These are phyloP conservation scores for Aleurites moluccanus DNA, from an alignment of 441 rosid species.

Conservation along the genomic window DNA sequence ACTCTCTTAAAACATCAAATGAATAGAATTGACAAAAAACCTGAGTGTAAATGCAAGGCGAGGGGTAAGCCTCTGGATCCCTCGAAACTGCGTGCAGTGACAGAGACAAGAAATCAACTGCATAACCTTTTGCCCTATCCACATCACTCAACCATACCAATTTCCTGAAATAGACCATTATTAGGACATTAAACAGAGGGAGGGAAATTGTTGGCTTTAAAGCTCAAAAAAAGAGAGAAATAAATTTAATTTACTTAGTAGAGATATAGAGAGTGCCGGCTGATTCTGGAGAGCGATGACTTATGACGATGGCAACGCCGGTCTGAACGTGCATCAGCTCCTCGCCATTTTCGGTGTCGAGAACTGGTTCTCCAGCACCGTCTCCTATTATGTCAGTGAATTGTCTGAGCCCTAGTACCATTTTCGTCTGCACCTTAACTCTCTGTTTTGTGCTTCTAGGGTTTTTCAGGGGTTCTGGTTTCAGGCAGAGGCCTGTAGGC, in stretches of 20 bases:
- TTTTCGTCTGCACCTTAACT: constrained; percentile 2
- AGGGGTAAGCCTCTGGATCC: constrained; percentile 78
- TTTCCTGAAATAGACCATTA: constrained; percentile 46
- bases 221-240: not conserved
- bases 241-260: constrained; percentile 39
- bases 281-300: constrained; percentile 56
- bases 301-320: constrained; percentile 66
- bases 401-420: constrained; percentile 65
- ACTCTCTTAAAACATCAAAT: not conserved
- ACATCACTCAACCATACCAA: constrained; percentile 83
- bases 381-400: constrained; percentile 51
- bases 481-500: not conserved
- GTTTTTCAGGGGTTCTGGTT: not conserved
- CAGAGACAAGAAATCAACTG: constrained; percentile 78
- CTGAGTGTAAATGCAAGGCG: constrained; percentile 91
- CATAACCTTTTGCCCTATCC: constrained; percentile 66
- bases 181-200: not conserved
- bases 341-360: constrained; percentile 63
- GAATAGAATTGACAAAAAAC: constrained; percentile 26
- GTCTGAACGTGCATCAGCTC: constrained; percentile 69
- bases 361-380: constrained; percentile 64
- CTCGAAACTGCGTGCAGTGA: constrained; percentile 88
- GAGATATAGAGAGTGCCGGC: constrained; percentile 86
- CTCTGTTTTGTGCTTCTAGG: not conserved
- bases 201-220: not conserved